Percentiles rank a stretch among this genome's conserved stretches.
phyloP scores from a whole-genome alignment of 345 rosid genomes.

The Diplotaxis tenuifolia region DNA sequence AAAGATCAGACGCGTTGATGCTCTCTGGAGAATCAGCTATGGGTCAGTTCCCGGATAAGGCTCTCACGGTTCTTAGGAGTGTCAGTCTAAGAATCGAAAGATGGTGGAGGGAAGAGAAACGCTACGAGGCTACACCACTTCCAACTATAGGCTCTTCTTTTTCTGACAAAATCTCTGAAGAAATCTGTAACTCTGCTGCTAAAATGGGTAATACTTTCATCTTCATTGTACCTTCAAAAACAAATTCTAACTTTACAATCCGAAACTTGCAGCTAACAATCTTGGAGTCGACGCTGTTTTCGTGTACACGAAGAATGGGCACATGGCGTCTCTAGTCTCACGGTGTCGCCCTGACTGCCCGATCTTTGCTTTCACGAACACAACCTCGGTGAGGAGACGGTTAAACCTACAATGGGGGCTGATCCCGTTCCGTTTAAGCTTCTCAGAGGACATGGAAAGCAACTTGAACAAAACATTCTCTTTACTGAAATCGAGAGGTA shows the following conservation, averaged over 20 bases:
- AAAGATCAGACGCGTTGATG: conserved; percentile 95
- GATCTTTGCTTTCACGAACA: conserved; percentile 84
- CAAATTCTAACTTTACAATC: conserved; percentile 1
- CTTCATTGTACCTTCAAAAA: not conserved
- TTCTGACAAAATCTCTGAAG: conserved; percentile 85
- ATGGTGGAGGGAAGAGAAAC: conserved; percentile 99
- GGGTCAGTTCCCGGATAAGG: conserved; percentile 99
- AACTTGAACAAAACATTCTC: conserved; percentile 90
- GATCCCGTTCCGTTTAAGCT: conserved; percentile 92
- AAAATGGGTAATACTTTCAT: conserved; percentile 72
- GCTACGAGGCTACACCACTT: conserved; percentile 72
- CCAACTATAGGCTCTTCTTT: conserved; percentile 65
- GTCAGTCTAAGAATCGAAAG: conserved; percentile 92
- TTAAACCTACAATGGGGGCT: conserved; percentile 97
- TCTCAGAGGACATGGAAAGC: conserved; percentile 92
- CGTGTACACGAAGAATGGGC: conserved; percentile 87
- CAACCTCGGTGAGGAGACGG: conserved; percentile 77
- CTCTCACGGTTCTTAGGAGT: conserved; percentile 82
- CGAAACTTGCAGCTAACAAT: conserved; percentile 72
- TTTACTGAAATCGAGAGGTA: conserved; percentile 90
- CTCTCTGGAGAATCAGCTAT: conserved; percentile 99
- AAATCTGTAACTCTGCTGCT: conserved; percentile 94
- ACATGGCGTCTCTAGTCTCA: conserved; percentile 92
- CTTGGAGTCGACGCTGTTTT: conserved; percentile 88
- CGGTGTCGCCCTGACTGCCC: conserved; percentile 99